These are phyloP conservation scores for Neoscytalidium dimidiatum DNA, from an alignment of 2,329 filamentous ascomycete genomes.

Conservation along the genomic window DNA sequence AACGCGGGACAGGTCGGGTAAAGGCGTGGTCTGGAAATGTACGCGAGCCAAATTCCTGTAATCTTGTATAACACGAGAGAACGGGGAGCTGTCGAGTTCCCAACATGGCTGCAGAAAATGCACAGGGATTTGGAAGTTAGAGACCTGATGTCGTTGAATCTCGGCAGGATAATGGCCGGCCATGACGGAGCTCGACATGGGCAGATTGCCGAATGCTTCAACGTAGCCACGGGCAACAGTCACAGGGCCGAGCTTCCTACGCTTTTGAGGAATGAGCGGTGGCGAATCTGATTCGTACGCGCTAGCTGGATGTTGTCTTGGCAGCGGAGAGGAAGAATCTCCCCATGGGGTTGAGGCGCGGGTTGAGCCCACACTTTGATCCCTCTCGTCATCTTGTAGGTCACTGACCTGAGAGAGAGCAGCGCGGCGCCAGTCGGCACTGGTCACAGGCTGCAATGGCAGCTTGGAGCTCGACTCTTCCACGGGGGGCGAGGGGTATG, in stretches of 20 bases:
- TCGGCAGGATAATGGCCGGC: conserved; percentile 3
- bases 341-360: conserved; percentile 1
- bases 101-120: conserved; percentile 17
- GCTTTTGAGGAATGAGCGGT: not conserved
- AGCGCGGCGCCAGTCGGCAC: not conserved
- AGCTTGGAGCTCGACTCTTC: not conserved
- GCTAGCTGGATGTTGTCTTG: not conserved
- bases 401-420: not conserved
- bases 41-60: conserved; percentile 11
- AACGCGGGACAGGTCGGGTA: not conserved
- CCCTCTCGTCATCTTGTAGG: not conserved
- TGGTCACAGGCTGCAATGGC: not conserved
- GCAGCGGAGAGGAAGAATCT: not conserved
- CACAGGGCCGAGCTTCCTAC: not conserved
- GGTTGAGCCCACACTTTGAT: not conserved
- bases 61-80: conserved; percentile 13
- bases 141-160: conserved; percentile 13
- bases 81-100: conserved; percentile 4
- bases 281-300: not conserved
- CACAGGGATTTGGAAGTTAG: conserved; percentile 17
- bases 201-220: conserved; percentile 9
- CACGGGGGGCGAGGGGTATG: conserved; percentile 6
- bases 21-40: not conserved
- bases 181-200: conserved; percentile 14
- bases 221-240: conserved; percentile 8